Evolutionary conservation across 345 rosid genomes (phyloP), one percentile per base, ranked within the genome.

Genomic region (Salix arbutifolia): DNA sequence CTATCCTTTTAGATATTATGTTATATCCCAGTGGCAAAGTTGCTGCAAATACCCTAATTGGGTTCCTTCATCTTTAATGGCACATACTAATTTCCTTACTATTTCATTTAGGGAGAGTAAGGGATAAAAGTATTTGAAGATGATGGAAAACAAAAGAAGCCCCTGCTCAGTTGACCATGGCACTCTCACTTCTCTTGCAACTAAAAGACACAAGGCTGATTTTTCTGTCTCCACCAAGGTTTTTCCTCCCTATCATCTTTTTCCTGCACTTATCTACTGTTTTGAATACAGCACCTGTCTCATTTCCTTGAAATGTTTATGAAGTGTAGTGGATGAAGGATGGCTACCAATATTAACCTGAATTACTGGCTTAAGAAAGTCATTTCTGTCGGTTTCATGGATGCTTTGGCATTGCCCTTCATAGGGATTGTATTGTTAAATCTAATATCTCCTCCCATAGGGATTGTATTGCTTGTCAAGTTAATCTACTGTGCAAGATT

Each of bases 111-210:
- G 90, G 87, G 71, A 85, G 86, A 80, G 70, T 70, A 83, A 82
- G 82, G 80, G 67, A 72, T 85, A 79, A 74, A 81, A 16, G 79
- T 69, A 0, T 73, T 40, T 67, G 75, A 88, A 83, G 89, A 89
- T 96, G 92, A 91, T 92, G 87, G 93, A 96, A 86, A 85, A 90
- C 83, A 93, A 96, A 85, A 82, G 87, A 70, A 89, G 87, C 61
- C 88, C 92, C 8, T 96, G 88, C 74, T 80, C 94, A 79, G 80
- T 93, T 11, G 97, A 88, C 72, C 91, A 91, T 58, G 82, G 79
- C 65, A 81, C 76, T 66, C 77, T 89, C 82, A 80, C 86, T 69
- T 77, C 90, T 74, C 88, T 91, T 25, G 83, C 88, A 50, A 72
- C 89, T 50, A 96, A 96, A 80, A 89, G 96, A 35, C 98, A 90